These are phyloP conservation scores for Syzygium aromaticum DNA, from an alignment of 345 rosid genomes.

Conservation along the genomic window DNA sequence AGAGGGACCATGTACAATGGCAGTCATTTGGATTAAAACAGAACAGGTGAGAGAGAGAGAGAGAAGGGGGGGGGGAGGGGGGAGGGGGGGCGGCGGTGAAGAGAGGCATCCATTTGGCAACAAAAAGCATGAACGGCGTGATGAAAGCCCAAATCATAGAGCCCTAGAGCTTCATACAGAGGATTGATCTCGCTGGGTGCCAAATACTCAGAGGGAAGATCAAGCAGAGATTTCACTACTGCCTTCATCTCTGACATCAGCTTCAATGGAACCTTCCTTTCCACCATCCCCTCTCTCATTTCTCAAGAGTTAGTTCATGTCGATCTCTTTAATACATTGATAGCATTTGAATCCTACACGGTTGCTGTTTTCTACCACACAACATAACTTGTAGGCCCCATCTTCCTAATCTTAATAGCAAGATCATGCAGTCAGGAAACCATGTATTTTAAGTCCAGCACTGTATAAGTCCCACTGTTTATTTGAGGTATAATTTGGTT, in stretches of 20 bases:
- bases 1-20: neutral
- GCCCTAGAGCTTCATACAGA: constrained; percentile 72
- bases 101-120: constrained; percentile 52
- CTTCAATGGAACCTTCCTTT: neutral
- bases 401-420: too few relatives aligned
- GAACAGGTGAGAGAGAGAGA: neutral
- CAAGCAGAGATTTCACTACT: constrained; percentile 46
- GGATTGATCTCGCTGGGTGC: constrained; percentile 48
- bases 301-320: too few relatives aligned
- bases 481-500: neutral
- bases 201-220: constrained; percentile 61
- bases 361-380: too few relatives aligned
- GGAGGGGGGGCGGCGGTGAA: constrained; percentile 22
- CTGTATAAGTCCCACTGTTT: neutral
- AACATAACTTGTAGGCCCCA: too few relatives aligned
- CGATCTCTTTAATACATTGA: too few relatives aligned
- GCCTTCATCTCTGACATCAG: constrained; percentile 57
- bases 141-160: constrained; percentile 52
- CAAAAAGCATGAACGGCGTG: constrained; percentile 53
- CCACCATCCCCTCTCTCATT: too few relatives aligned
- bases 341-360: too few relatives aligned
- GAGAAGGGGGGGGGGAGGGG: neutral
- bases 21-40: neutral
- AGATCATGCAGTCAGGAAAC: neutral
- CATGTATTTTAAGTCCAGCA: neutral